These are phyloP conservation scores for Fusarium sarcochroum DNA, from an alignment of 2,329 filamentous ascomycete genomes.

Conservation along the genomic window DNA sequence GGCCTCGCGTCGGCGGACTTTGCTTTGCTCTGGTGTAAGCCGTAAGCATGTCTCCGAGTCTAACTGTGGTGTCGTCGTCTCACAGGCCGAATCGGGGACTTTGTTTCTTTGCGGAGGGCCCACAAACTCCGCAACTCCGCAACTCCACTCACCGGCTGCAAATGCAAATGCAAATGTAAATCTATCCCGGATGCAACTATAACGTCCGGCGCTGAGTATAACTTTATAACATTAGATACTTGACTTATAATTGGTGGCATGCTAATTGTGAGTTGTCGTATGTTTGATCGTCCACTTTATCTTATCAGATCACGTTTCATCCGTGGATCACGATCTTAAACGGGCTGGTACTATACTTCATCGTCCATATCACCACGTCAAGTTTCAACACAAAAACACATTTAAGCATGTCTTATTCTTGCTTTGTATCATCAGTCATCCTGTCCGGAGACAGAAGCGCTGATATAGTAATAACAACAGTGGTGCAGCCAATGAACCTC, in stretches of 20 bases:
- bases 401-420: constrained; percentile 21
- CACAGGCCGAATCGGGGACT: constrained; percentile 35
- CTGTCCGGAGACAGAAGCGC: constrained; percentile 1
- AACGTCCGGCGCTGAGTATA: constrained; percentile 46
- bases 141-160: constrained; percentile 28
- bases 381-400: not conserved
- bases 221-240: not conserved
- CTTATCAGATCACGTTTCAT: constrained; percentile 26
- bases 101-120: constrained; percentile 10
- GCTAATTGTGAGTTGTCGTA: constrained; percentile 8
- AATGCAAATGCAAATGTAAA: too few relatives aligned
- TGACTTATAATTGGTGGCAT: constrained; percentile 1
- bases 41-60: constrained; percentile 18
- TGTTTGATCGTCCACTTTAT: constrained; percentile 8
- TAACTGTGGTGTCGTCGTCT: constrained; percentile 22
- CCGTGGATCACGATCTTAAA: not conserved
- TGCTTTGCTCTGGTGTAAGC: constrained; percentile 17
- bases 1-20: constrained; percentile 19
- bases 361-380: not conserved
- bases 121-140: constrained; percentile 52
- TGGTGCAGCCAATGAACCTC: constrained; percentile 14
- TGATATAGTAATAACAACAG: not conserved
- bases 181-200: constrained; percentile 21
- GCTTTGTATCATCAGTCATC: constrained; percentile 7
- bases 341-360: too few relatives aligned